Evolutionary conservation across 129 eudicot species (phyloP).

Genomic region (Lactuca saligna): DNA sequence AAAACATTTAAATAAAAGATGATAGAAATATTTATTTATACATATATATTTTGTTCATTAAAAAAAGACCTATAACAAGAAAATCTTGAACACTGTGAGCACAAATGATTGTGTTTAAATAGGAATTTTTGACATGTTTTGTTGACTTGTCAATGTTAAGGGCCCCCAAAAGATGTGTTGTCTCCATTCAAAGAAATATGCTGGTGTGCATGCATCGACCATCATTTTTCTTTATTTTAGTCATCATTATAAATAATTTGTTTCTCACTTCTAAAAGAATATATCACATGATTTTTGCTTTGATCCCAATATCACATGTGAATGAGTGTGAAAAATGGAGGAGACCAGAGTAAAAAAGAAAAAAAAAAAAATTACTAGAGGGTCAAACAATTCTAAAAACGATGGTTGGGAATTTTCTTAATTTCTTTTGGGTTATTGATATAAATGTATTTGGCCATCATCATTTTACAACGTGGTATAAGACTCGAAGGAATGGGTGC

Average conservation of each 20-base stretch:
- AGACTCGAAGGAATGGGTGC: too few species aligned
- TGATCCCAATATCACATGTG: conserved; percentile 6
- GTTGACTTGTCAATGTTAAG: conserved; percentile 35
- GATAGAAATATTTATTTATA: too few species aligned
- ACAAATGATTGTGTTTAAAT: conserved; percentile 34
- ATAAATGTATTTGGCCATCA: too few species aligned
- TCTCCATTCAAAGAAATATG: conserved; percentile 29
- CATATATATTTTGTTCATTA: too few species aligned
- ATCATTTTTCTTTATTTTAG: conserved; percentile 17
- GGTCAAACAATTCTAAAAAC: too few species aligned
- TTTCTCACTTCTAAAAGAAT: neutral
- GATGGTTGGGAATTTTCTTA: too few species aligned
- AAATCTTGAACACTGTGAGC: conserved; percentile 31
- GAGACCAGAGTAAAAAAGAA: too few species aligned
- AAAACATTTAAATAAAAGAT: too few species aligned
- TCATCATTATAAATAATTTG: neutral
- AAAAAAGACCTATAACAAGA: conserved; percentile 4
- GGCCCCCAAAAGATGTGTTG: conserved; percentile 35
- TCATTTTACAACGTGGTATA: too few species aligned
- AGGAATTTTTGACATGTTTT: conserved; percentile 30
- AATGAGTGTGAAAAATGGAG: neutral
- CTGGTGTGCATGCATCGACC: conserved; percentile 35
- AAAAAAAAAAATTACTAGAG: too few species aligned
- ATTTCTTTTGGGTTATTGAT: too few species aligned
- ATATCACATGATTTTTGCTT: neutral